Evolutionary conservation across 2,329 filamentous ascomycete genomes (phyloP), one percentile per base, ranked within the genome.

Genomic region (Hypoxylon sp.): DNA sequence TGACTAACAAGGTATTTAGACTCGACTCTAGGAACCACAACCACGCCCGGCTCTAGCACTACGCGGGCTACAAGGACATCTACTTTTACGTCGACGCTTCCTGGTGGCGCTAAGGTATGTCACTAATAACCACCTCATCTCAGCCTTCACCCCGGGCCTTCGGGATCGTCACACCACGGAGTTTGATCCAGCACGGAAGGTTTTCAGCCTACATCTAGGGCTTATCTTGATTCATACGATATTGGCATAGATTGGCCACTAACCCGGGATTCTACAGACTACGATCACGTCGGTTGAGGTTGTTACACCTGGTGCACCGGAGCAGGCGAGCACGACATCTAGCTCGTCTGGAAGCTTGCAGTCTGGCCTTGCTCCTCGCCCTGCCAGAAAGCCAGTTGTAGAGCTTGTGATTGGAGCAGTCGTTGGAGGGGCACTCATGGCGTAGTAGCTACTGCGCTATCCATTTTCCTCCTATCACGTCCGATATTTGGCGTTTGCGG

Each of bases 251-350:
- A 38, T 41, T n/a, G n/a, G n/a, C n/a, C 8, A 23, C 57, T 63
- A 42, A 63, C 53, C 18, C 24, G 4, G n/a, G 11, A 18, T 33
- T 10, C 8, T 37, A 15, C 54, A 70, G 52, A 71, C 68, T 6
- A 72, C 70, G 13, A 64, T 73, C n/a, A 72, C 69, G 8, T 67
- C 68, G 4, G 66, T 72, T 23, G 59, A 64, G 3, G 60, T 72
- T 3, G 60, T 73, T 6, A 67, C 67, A 27, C 67, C 69, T 1
- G 65, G 58, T 4, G 49, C 45, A 11, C 26, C 55, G 1, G 64
- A 67, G 5, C 52, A 60, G 43, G 41, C 64, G 3, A 64, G 58
- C n/a, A 48, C 57, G 21, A 60, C 63, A 24, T 42, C 65, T 1
- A 63, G 50, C 10, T 38, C 48, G 6, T 53, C 49, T 7, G 70